Conservation (phyloP, 192 early-diverging fungal genomes). For the Jimgerdemannia flammicorona region DNA sequence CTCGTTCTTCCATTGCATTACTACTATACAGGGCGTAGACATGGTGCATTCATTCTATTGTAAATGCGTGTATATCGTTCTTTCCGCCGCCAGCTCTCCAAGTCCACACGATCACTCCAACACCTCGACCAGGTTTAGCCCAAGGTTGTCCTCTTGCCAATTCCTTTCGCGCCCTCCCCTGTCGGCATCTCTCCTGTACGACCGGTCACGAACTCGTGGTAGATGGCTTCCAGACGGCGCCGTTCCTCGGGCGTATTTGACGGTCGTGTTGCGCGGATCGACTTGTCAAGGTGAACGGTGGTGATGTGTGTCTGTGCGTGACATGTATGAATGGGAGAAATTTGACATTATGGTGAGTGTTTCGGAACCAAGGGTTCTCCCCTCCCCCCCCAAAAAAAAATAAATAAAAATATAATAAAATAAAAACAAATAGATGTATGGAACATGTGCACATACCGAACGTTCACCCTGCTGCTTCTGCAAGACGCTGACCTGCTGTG, state of each 20-base stretch:
- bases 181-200: constrained; percentile 55
- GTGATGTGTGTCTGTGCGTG: constrained; percentile 27
- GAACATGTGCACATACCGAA: background rate
- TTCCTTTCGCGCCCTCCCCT: constrained; percentile 39
- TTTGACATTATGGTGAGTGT: constrained; percentile 34
- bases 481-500: background rate
- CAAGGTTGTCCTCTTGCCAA: constrained; percentile 35
- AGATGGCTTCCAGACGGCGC: constrained; percentile 49
- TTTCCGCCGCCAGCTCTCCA: too few relatives aligned
- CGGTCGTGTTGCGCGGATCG: constrained; percentile 52
- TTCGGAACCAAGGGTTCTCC: background rate
- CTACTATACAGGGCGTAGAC: too few relatives aligned
- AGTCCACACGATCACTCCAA: too few relatives aligned
- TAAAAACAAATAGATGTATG: background rate
- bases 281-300: constrained; percentile 48
- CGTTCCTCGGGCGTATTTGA: constrained; percentile 60
- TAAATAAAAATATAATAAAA: background rate
- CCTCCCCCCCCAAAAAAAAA: background rate
- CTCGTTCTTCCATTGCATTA: too few relatives aligned
- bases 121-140: constrained; percentile 10
- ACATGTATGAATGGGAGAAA: background rate
- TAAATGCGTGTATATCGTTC: too few relatives aligned
- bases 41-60: too few relatives aligned
- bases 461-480: background rate
- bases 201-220: constrained; percentile 55